phyloP scores from a whole-genome alignment of 2,329 filamentous ascomycete genomes.

The Podosphaera fusca region DNA sequence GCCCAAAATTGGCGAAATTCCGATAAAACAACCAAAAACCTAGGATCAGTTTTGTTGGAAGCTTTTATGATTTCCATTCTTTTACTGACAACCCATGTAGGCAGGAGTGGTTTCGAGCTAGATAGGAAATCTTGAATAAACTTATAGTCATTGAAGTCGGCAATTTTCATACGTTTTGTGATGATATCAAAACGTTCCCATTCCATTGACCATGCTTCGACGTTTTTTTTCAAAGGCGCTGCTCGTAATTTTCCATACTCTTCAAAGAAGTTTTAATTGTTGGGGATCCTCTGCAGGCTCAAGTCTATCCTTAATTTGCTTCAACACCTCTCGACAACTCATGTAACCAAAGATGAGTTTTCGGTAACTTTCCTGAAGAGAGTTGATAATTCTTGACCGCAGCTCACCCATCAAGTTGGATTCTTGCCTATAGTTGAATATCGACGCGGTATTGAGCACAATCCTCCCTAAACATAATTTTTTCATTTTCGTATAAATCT shows the following conservation, averaged over 20 bases:
- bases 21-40: not conserved
- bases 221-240: not conserved
- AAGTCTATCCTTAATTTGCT: not conserved
- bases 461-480: not conserved
- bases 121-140: not conserved
- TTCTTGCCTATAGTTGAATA: not conserved
- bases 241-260: not conserved
- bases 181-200: not conserved
- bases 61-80: not conserved
- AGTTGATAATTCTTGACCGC: no score
- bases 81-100: not conserved
- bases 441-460: not conserved
- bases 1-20: not conserved
- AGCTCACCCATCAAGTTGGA: no score
- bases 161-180: not conserved
- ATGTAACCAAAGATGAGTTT: not conserved
- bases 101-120: not conserved
- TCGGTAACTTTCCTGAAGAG: not conserved
- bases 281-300: not conserved
- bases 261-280: not conserved
- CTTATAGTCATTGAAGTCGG: not conserved
- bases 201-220: not conserved
- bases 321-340: not conserved
- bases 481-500: not conserved
- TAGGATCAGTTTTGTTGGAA: not conserved